phyloP scores from a whole-genome alignment of 176 grass and related monocot genomes.

The Zea mays region Zm-B73-REFERENCE-NAM-5.0 NC_050097.1:184604001-184604500 shows the following conservation, averaged over 20 bases:
- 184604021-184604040: not conserved
- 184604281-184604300: slow-evolving; percentile 63
- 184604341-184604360: slow-evolving; percentile 68
- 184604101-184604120: slow-evolving; percentile 55
- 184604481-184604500: not conserved
- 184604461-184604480: not conserved
- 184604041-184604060: not conserved
- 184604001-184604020: not conserved
- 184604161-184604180: slow-evolving; percentile 91
- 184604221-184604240: slow-evolving; percentile 96
- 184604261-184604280: slow-evolving; percentile 39
- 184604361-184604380: slow-evolving; percentile 65
- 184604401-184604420: slow-evolving; percentile 70
- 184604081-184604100: slow-evolving; percentile 57
- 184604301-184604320: slow-evolving; percentile 61
- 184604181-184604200: slow-evolving; percentile 86
- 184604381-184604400: slow-evolving; percentile 64
- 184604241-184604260: slow-evolving; percentile 77
- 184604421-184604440: slow-evolving; percentile 80
- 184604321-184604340: slow-evolving; percentile 55
- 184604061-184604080: slow-evolving; percentile 84
- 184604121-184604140: slow-evolving; percentile 74
- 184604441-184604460: slow-evolving; percentile 50
- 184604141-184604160: slow-evolving; percentile 82
- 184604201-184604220: slow-evolving; percentile 94